Conservation (phyloP, 208 protist genomes). For the Wallacemonas sp. region DNA sequence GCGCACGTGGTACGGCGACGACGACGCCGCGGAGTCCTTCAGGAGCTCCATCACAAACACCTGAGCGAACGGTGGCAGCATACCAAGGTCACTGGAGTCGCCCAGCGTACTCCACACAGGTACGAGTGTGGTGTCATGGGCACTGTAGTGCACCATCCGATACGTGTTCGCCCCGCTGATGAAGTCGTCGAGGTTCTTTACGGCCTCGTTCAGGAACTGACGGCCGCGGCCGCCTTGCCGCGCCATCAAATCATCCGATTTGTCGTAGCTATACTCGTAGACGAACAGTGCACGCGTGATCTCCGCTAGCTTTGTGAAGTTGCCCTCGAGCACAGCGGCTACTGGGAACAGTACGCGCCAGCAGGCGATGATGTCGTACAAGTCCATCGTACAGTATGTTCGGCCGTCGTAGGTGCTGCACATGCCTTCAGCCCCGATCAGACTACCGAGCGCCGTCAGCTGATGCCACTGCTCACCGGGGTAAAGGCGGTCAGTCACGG, state of each 20-base stretch:
- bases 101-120: constrained; percentile 45
- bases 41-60: constrained; percentile 62
- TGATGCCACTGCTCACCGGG: constrained; percentile 16
- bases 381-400: constrained; percentile 31
- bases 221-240: constrained; percentile 48
- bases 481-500: constrained; percentile 6
- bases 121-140: constrained; percentile 45
- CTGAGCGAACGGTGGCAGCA: constrained; percentile 63
- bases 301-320: constrained; percentile 34
- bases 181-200: constrained; percentile 35
- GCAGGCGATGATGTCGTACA: constrained; percentile 57
- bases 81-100: constrained; percentile 30
- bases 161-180: constrained; percentile 26
- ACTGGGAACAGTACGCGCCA: constrained; percentile 19
- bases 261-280: constrained; percentile 41
- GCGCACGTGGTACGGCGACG: constrained; percentile 29
- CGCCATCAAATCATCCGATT: constrained; percentile 26
- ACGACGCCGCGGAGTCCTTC: constrained; percentile 16
- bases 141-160: constrained; percentile 67
- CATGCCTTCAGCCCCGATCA: constrained; percentile 31
- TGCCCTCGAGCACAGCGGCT: constrained; percentile 19
- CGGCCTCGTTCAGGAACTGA: constrained; percentile 31
- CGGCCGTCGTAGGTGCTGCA: constrained; percentile 37
- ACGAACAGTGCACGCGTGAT: constrained; percentile 22
- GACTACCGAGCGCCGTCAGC: constrained; percentile 25